Percentiles rank a stretch among this genome's conserved stretches.
These are phyloP conservation scores for Tulasnella sp. DNA, from an alignment of 768 basidiomycete genomes.

Conservation along the genomic window DNA sequence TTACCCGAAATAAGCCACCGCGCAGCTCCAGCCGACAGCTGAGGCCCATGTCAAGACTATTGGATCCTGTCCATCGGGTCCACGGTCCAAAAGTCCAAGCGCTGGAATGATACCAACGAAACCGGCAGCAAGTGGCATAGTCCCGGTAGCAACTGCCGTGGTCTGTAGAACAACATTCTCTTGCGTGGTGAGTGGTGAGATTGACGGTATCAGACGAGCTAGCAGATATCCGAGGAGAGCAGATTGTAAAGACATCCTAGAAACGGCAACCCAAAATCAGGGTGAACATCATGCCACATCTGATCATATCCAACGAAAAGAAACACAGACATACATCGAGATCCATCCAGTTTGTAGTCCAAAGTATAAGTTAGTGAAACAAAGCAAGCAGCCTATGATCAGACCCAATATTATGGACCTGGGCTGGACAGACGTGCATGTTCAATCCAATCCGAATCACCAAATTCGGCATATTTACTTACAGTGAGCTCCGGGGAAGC, in stretches of 20 bases:
- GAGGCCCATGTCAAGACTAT: constrained; percentile 65
- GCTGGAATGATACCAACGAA: constrained; percentile 95
- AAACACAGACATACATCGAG: constrained; percentile 52
- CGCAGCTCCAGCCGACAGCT: constrained; percentile 79
- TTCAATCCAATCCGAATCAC: not conserved
- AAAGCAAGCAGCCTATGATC: constrained; percentile 75
- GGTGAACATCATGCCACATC: not conserved
- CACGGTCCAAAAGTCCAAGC: constrained; percentile 63
- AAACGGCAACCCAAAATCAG: constrained; percentile 6
- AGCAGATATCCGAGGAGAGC: constrained; percentile 86
- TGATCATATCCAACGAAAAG: not conserved
- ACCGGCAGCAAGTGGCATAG: constrained; percentile 78
- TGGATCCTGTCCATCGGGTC: constrained; percentile 67
- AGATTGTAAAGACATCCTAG: constrained; percentile 92
- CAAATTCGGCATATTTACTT: not conserved
- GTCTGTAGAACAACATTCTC: constrained; percentile 94
- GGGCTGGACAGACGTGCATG: constrained; percentile 26
- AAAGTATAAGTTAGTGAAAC: constrained; percentile 87
- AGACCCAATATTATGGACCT: constrained; percentile 69
- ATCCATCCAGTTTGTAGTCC: constrained; percentile 88
- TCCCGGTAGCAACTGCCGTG: constrained; percentile 89
- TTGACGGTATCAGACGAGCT: constrained; percentile 55
- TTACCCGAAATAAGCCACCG: constrained; percentile 89
- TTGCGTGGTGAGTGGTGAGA: constrained; percentile 67
- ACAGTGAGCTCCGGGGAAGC: constrained; percentile 4